Conservation (phyloP, 2,329 filamentous ascomycete species). For the Aspergillus chevalieri region DNA sequence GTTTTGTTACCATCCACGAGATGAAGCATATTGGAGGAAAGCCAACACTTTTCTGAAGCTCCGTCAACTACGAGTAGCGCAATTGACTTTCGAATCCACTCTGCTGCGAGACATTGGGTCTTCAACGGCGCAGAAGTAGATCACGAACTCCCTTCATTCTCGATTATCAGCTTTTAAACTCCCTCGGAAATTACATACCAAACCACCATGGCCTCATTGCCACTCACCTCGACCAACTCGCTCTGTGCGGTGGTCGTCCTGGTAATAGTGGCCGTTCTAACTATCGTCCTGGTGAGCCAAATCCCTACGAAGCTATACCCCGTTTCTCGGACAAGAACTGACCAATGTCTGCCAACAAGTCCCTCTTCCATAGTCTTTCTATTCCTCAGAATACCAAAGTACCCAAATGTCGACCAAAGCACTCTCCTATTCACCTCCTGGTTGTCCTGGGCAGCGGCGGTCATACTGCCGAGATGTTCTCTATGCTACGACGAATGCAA, state of each 20-base stretch:
- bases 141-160: too few relatives aligned
- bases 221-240: neutral
- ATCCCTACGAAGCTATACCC: neutral
- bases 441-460: slow-evolving; percentile 88
- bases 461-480: slow-evolving; percentile 91
- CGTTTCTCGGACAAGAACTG: neutral
- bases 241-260: slow-evolving; percentile 1
- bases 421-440: slow-evolving; percentile 55
- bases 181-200: too few relatives aligned
- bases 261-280: neutral
- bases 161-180: neutral
- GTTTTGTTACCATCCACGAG: too few relatives aligned
- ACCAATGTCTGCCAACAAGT: slow-evolving; percentile 15
- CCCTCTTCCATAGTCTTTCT: slow-evolving; percentile 18
- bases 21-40: too few relatives aligned
- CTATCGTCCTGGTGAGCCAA: neutral
- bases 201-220: neutral
- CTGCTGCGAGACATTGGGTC: too few relatives aligned
- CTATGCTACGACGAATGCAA: slow-evolving; percentile 63
- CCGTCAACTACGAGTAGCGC: too few relatives aligned
- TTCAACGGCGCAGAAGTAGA: too few relatives aligned
- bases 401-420: slow-evolving; percentile 23
- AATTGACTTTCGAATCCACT: too few relatives aligned
- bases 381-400: slow-evolving; percentile 24
- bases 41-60: too few relatives aligned